phyloP scores from a whole-genome alignment of 805 yeast genomes.

The Barnettozyma botsteinii region DNA sequence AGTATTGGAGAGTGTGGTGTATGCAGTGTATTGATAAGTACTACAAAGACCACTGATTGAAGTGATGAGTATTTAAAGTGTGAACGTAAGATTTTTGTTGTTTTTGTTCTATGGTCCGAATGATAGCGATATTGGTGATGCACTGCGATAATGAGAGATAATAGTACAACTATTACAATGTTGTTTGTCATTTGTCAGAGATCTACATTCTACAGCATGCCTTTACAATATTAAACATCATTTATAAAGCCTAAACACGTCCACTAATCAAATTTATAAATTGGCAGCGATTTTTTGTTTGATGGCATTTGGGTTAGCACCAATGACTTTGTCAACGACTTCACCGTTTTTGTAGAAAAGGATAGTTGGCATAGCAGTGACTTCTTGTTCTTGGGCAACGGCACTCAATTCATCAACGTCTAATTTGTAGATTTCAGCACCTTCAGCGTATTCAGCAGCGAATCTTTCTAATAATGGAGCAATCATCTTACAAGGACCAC shows the following conservation, averaged over 20 bases:
- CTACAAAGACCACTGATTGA: too few relatives aligned
- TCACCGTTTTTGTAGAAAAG: slow-evolving; percentile 80
- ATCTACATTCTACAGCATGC: too few relatives aligned
- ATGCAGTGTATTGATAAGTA: too few relatives aligned
- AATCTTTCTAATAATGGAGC: slow-evolving; percentile 90
- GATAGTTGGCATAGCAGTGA: slow-evolving; percentile 62
- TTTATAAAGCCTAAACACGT: not conserved
- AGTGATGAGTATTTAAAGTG: too few relatives aligned
- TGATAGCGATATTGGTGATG: too few relatives aligned
- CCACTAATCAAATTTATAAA: slow-evolving; percentile 30
- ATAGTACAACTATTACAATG: too few relatives aligned
- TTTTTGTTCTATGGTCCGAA: too few relatives aligned
- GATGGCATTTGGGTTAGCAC: slow-evolving; percentile 85
- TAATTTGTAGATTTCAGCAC: slow-evolving; percentile 75
- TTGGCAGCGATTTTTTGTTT: slow-evolving; percentile 57
- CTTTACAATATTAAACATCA: too few relatives aligned
- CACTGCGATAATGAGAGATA: too few relatives aligned
- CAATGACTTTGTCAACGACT: slow-evolving; percentile 72
- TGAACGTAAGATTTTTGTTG: too few relatives aligned
- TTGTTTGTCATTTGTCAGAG: too few relatives aligned
- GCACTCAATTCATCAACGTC: slow-evolving; percentile 83
- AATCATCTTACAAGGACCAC: slow-evolving; percentile 98
- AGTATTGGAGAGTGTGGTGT: too few relatives aligned
- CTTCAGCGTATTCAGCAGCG: slow-evolving; percentile 48
- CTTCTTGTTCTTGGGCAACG: slow-evolving; percentile 60